These are phyloP conservation scores for Zoysia japonica DNA, from an alignment of 176 grass and related monocot genomes.

Conservation along the genomic window DNA sequence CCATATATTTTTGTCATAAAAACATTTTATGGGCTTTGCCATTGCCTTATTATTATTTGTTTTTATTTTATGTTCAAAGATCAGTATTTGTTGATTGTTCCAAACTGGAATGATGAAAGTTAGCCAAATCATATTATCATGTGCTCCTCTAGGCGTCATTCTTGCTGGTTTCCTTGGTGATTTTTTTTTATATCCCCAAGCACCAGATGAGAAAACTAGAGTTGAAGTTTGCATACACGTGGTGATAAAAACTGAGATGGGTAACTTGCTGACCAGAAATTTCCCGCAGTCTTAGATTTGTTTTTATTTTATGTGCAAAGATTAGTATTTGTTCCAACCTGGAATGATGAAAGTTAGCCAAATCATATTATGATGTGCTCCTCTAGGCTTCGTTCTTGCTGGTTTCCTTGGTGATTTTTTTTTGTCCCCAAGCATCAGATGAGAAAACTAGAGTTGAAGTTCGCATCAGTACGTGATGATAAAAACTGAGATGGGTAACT, in stretches of 20 bases:
- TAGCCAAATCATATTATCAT: conserved; percentile 77
- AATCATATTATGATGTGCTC: no score
- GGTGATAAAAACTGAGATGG: conserved; percentile 25
- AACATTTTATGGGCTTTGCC: neutral
- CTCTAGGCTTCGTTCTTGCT: neutral
- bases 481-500: neutral
- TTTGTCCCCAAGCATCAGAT: conserved; percentile 9
- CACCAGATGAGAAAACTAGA: conserved; percentile 29
- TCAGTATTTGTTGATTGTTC: neutral
- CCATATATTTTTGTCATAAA: no score
- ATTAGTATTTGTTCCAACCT: no score
- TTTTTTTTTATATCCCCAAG: conserved; percentile 11
- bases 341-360: no score
- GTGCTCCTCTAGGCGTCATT: conserved; percentile 39
- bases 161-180: conserved; percentile 20
- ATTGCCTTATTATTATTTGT: no score
- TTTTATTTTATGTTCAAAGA: neutral
- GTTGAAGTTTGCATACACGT: conserved; percentile 48
- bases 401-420: conserved; percentile 20
- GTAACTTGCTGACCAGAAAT: no score
- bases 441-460: conserved; percentile 46
- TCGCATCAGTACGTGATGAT: conserved; percentile 48
- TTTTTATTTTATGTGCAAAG: no score
- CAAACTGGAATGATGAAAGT: conserved; percentile 73
- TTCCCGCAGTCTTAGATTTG: no score